Evolutionary conservation across 2,329 filamentous ascomycete species (phyloP), one percentile per base, ranked within the genome.

Genomic region (Pseudocercospora vitis): DNA sequence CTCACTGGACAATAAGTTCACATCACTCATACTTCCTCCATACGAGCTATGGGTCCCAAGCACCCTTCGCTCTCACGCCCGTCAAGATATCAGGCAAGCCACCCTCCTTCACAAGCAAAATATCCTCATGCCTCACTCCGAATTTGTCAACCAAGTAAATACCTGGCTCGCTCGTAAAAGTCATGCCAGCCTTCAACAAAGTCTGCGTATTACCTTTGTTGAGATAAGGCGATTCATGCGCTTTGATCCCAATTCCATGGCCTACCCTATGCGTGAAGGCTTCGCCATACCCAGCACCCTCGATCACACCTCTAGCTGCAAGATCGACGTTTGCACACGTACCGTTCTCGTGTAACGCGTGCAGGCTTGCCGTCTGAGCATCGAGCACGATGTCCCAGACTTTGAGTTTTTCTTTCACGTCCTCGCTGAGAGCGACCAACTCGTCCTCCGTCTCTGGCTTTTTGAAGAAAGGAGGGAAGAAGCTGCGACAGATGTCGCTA

Each of bases 221-320:
- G 26, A 86, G 69, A 59, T 85, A 86, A 0, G 82, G 83, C 24
- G 80, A 82, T 63, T 86, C 83, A 58, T 85, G 83, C 1, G 82
- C 82, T 68, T 86, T 85, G 64, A 86, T 84, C 0, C 83, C 83
- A 44, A 86, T 84, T 1, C 83, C 80, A 60, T 86, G 83, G 1
- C 83, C 83, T 1, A 86, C 71, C 1, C 83, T 76, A 59, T 86
- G 83, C 1, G 82, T 85, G 57, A 86, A 86, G 0, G 74, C 75
- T 16, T 76, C 70, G 0, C 79, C 81, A 54, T 85, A 85, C 0
- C 82, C 82, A 0, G 81, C 82, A 8, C 76, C 66, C 9, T 78
- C 74, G 46, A 86, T 85, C 16, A 85, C 73, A 0, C 70, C 69
- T 1, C 82, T 74, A 4, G 83, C 83, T 1, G 83, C 82, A 33